phyloP scores from a whole-genome alignment of 1,284 basidiomycete species.

The Ceraceosorus guamensis region DNA sequence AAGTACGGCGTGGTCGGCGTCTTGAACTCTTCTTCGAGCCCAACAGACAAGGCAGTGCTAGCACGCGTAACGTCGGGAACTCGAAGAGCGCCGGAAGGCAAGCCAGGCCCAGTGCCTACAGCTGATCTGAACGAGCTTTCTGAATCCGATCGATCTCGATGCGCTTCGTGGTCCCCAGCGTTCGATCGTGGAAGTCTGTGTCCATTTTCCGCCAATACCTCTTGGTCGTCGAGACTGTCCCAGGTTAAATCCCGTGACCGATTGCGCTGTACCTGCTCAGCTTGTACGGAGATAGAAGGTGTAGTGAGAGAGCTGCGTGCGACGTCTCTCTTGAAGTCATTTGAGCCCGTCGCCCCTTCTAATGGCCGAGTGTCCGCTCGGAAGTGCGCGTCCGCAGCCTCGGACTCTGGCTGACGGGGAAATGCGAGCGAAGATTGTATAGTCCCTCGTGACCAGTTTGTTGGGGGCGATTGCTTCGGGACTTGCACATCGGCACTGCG shows the following conservation, averaged over 20 bases:
- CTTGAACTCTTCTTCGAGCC: conserved; percentile 22
- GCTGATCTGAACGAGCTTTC: conserved; percentile 21
- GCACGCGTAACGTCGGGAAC: too few relatives aligned
- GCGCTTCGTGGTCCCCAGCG: neutral
- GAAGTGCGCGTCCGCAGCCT: neutral
- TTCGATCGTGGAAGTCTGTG: neutral
- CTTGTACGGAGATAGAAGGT: conserved; percentile 4
- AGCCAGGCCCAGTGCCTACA: neutral
- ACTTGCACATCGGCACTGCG: neutral
- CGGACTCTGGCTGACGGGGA: neutral
- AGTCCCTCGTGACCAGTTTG: too few relatives aligned
- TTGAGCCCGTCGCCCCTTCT: too few relatives aligned
- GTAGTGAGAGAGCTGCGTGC: neutral
- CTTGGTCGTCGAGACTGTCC: too few relatives aligned
- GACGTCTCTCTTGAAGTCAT: too few relatives aligned
- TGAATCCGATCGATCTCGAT: conserved; percentile 17
- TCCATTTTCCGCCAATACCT: neutral
- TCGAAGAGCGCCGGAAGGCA: neutral
- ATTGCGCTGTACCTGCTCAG: neutral
- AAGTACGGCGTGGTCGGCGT: conserved; percentile 35
- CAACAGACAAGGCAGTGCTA: neutral
- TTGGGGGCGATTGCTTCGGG: neutral
- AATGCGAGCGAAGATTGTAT: too few relatives aligned
- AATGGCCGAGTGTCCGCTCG: too few relatives aligned
- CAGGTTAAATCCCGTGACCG: neutral